These are phyloP conservation scores for Spiromastix sp. DNA, from an alignment of 2,329 filamentous ascomycete genomes.

Conservation along the genomic window DNA sequence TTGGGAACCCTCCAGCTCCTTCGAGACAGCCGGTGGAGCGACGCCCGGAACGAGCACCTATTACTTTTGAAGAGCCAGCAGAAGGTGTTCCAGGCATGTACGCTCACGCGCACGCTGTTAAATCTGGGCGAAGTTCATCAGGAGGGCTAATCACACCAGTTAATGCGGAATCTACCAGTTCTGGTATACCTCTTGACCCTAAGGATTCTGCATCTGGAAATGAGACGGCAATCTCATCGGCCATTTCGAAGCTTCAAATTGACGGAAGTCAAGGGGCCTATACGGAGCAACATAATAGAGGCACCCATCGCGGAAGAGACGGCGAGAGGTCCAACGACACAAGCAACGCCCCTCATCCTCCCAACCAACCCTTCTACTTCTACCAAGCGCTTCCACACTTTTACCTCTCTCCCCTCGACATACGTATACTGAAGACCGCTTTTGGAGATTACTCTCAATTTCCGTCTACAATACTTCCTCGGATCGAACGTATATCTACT, in stretches of 20 bases:
- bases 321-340: constrained; percentile 21
- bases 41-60: constrained; percentile 37
- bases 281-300: not conserved
- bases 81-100: constrained; percentile 44
- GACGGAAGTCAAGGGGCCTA: not conserved
- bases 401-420: constrained; percentile 82
- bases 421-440: constrained; percentile 80
- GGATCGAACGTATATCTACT: constrained; percentile 80
- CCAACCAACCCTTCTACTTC: constrained; percentile 62
- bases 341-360: constrained; percentile 31
- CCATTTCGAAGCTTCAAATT: constrained; percentile 9
- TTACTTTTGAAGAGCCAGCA: constrained; percentile 37
- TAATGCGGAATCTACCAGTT: not conserved
- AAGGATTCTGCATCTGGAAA: constrained; percentile 8
- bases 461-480: constrained; percentile 73
- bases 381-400: constrained; percentile 81
- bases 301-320: constrained; percentile 8
- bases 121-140: constrained; percentile 32
- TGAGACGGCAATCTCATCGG: constrained; percentile 5
- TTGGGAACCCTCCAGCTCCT: constrained; percentile 53
- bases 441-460: constrained; percentile 76
- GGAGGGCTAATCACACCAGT: constrained; percentile 14
- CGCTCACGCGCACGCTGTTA: constrained; percentile 35
- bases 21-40: constrained; percentile 41
- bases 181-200: constrained; percentile 1